Conservation (phyloP, 495 filamentous ascomycete species). For the Aspergillus egyptiacus region DNA sequence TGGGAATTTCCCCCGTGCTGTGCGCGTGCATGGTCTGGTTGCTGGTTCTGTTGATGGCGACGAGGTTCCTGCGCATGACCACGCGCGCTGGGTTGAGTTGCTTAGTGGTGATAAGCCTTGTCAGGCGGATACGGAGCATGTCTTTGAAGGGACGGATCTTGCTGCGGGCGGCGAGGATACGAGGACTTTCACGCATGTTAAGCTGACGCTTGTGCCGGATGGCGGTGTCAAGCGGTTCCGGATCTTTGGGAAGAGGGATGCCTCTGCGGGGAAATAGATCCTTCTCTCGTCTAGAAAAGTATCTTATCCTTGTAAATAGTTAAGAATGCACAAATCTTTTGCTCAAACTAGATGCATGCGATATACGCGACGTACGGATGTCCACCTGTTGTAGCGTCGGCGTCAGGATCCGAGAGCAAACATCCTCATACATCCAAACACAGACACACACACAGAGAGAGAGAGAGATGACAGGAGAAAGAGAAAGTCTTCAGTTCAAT, state of each 20-base stretch:
- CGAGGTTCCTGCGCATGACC: constrained; percentile 50
- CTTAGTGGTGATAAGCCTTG: constrained; percentile 61
- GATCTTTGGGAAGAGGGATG: constrained; percentile 52
- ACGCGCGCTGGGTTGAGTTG: constrained; percentile 64
- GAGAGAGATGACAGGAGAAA: too few relatives aligned
- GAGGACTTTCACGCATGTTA: constrained; percentile 67
- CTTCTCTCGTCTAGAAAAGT: too few relatives aligned
- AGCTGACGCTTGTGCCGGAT: constrained; percentile 87
- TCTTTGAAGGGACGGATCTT: constrained; percentile 47
- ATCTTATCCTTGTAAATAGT: not conserved
- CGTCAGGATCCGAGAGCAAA: too few relatives aligned
- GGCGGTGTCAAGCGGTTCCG: constrained; percentile 85
- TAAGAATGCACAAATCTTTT: too few relatives aligned
- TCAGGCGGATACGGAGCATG: constrained; percentile 75
- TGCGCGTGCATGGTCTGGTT: constrained; percentile 50
- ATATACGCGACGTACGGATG: too few relatives aligned
- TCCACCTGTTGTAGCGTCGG: too few relatives aligned
- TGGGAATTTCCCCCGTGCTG: constrained; percentile 80
- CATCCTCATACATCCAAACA: too few relatives aligned
- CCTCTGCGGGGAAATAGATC: not conserved
- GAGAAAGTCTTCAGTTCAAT: too few relatives aligned
- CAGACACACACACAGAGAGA: too few relatives aligned
- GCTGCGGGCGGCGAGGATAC: constrained; percentile 37
- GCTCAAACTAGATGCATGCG: too few relatives aligned
- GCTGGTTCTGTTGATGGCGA: constrained; percentile 55